Percentiles rank a stretch among this genome's conserved stretches.
phyloP scores from a whole-genome alignment of 352 stramenopile species.

The Pythium rhizo-oryzae region DNA sequence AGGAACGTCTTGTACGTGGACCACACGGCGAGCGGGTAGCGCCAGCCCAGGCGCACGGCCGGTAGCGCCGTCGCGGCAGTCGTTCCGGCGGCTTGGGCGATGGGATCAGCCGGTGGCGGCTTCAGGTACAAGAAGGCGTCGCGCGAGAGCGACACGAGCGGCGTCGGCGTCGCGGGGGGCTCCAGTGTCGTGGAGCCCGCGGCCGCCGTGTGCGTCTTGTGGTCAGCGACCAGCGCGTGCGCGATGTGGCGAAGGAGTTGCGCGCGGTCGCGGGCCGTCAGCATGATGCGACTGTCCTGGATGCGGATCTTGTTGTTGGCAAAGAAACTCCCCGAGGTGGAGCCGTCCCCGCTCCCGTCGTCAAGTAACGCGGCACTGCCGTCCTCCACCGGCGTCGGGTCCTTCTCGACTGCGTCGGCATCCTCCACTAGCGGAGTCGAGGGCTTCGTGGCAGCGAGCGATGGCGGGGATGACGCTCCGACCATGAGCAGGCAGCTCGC shows the following conservation, averaged over 20 bases:
- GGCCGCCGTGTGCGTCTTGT: slow-evolving; percentile 4
- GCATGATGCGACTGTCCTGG: slow-evolving; percentile 30
- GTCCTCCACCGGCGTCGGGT: not conserved
- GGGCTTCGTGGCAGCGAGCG: not conserved
- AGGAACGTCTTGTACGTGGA: slow-evolving; percentile 24
- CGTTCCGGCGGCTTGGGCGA: too few species aligned
- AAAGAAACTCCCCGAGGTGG: slow-evolving; percentile 8
- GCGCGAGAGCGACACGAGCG: slow-evolving; percentile 19
- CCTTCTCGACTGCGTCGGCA: not conserved
- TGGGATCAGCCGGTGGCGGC: not conserved
- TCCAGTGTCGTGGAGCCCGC: not conserved
- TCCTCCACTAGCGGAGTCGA: not conserved
- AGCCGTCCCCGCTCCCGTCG: not conserved
- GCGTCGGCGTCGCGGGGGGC: not conserved
- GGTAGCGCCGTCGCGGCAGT: not conserved
- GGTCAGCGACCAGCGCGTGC: slow-evolving; percentile 15
- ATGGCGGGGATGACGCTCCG: not conserved
- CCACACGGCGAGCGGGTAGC: slow-evolving; percentile 26
- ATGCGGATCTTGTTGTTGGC: slow-evolving; percentile 28
- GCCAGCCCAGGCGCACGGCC: slow-evolving; percentile 26
- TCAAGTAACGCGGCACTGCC: not conserved
- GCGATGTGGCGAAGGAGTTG: slow-evolving; percentile 21
- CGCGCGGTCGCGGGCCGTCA: slow-evolving; percentile 23
- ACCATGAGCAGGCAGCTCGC: slow-evolving; percentile 7
- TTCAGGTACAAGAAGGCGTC: slow-evolving; percentile 31